Evolutionary conservation across 371 early-diverging fungal genomes (phyloP), one percentile per base, ranked within the genome.

Genomic region (Rhizopus arrhizus): DNA sequence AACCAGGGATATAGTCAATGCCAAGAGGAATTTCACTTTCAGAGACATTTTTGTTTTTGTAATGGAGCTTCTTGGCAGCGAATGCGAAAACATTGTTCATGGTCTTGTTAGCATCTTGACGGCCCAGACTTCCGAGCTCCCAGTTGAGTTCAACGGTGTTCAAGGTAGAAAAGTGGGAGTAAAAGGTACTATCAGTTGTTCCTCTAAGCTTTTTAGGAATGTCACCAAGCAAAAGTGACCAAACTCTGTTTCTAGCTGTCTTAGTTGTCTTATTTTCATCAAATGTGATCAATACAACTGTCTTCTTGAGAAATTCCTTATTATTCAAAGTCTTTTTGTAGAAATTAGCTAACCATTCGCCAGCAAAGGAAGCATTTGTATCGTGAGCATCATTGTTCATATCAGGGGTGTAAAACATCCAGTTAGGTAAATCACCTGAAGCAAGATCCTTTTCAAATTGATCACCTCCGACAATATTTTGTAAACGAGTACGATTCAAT

Each of bases 51-150:
- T 66, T 59, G 47, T 80, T 80, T 13, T 53, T 69, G 68, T 72
- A 73, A 12, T 57, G 48, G 10, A 73, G 42, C 3, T 51, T 56
- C 47, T 68, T 64, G 42, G 78, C 72, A 15, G 71, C 65, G 38
- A 69, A 55, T 5, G 59, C 53, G 48, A 72, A 80, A 32, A 79
- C 75, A 41, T 80, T 81, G 38, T 67, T 64, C 45, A 65, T 40
- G 38, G 66, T 61, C 45, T 58, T 62, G 62, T 75, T 67, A 9
- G 70, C 59, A 56, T 87, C 87, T 52, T 66, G 66, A 41, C 76
- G 76, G 8, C 86, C 86, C 60, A 87, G 61, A 63, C 69, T 76
- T n/a, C 84, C 82, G 15, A 89, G 73, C 38, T 77, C 84, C 85
- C 84, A 89, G 73, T 81, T 81, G 28, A 69, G 38, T 66, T 86